These are phyloP conservation scores for Parafenestella ontariensis DNA, from an alignment of 2,329 filamentous ascomycete genomes.

Conservation along the genomic window DNA sequence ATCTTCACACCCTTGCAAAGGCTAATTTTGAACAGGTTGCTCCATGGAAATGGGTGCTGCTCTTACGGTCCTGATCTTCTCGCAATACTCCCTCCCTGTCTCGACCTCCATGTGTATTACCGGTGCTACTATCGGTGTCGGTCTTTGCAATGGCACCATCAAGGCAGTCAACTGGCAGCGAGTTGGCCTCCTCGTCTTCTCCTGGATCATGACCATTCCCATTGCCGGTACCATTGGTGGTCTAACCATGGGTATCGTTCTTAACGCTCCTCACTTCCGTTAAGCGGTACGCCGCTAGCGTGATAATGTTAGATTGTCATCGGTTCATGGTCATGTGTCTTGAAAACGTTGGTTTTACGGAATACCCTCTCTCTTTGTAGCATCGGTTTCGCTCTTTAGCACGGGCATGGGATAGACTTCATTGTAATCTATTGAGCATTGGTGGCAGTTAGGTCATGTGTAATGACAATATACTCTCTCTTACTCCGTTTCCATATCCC, in stretches of 20 bases:
- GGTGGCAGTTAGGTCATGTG: neutral
- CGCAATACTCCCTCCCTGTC: slow-evolving; percentile 76
- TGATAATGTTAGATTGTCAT: neutral
- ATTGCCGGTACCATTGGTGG: slow-evolving; percentile 65
- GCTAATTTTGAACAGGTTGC: slow-evolving; percentile 49
- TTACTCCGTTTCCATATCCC: neutral
- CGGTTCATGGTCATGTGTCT: neutral
- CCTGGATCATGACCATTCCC: slow-evolving; percentile 71
- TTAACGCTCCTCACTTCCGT: slow-evolving; percentile 66
- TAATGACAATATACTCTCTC: neutral
- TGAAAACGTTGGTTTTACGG: neutral
- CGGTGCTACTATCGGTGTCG: slow-evolving; percentile 78
- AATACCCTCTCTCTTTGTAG: slow-evolving; percentile 1
- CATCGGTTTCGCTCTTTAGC: neutral
- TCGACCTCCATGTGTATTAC: slow-evolving; percentile 76
- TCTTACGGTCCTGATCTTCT: slow-evolving; percentile 78
- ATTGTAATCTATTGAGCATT: neutral
- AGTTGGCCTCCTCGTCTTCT: slow-evolving; percentile 70
- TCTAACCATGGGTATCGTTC: slow-evolving; percentile 54
- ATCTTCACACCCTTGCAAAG: neutral
- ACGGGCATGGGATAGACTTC: neutral
- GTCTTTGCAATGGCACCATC: slow-evolving; percentile 74
- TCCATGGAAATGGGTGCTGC: slow-evolving; percentile 84
- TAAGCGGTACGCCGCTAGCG: slow-evolving; percentile 4
- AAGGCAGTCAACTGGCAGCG: slow-evolving; percentile 78